Base-by-base conservation (phyloP, 2,329 filamentous ascomycete genomes). In the Grosmannia clavigera region DNA sequence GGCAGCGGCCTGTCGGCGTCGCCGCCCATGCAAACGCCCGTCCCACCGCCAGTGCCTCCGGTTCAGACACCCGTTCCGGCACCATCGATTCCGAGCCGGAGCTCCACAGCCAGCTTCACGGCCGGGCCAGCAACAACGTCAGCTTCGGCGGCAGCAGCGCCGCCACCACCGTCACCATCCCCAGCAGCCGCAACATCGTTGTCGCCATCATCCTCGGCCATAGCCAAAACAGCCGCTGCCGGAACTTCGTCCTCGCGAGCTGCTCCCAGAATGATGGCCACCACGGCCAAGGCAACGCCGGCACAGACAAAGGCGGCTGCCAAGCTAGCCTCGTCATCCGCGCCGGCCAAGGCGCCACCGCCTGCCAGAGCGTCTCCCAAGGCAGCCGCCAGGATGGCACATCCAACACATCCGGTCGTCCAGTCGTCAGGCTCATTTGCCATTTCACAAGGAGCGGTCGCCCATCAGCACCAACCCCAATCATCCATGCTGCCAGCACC, bases 41-140 rank as follows among this genome's bases (percentile, higher is more conserved):
- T 57, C 6, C 60, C 57, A 14, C 60, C 35, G n/a, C 62, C 60
- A 1, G 40, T 57, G 11, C 58, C 58, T 9, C 58, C 61, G 1
- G 31, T 57, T 16, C 56, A 63, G 29, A 64, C 63, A 3, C 63
- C 63, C 2, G 61, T 64, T 16, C 62, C 59, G 19, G 59, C 64
- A 19, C 64, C 64, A 14, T 56, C 61, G 2, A 60, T 65, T 1
- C 64, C 64, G 16, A n/a, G 22, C 4, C 16, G 22, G 12, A 25
- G 19, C 27, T 14, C 40, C 5, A 31, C 31, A 4, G 27, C 16
- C 43, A 14, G 50, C 6, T n/a, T 54, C 3, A 19, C 35, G 35
- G 25, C 48, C 55, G n/a, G 53, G 25, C n/a, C 38, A 3, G 46
- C n/a, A 22, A 16, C 50, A 29, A 31, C 14, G 14, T 3, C 50